These are phyloP conservation scores for Fragaria iinumae DNA, from an alignment of 306 rosid species.

Conservation along the genomic window DNA sequence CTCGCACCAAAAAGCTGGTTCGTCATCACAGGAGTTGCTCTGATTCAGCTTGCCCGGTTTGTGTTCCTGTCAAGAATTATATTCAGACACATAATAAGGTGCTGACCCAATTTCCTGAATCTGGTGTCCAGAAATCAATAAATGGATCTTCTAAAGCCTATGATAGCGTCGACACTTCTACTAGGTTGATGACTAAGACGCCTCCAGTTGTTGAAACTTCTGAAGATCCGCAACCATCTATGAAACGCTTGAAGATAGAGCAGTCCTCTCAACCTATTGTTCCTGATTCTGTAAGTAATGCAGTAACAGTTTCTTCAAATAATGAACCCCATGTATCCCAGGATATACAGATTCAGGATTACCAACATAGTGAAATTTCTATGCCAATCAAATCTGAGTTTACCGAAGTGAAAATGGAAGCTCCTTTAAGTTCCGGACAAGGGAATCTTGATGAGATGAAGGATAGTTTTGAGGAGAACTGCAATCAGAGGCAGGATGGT, in stretches of 20 bases:
- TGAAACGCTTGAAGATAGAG: constrained; percentile 84
- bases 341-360: constrained; percentile 53
- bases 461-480: constrained; percentile 40
- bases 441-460: constrained; percentile 52
- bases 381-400: constrained; percentile 57
- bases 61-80: constrained; percentile 63
- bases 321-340: constrained; percentile 44
- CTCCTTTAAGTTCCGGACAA: constrained; percentile 33
- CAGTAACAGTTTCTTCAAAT: constrained; percentile 43
- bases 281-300: constrained; percentile 54
- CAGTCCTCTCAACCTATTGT: constrained; percentile 50
- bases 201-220: constrained; percentile 46
- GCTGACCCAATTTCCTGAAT: constrained; percentile 33
- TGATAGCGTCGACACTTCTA: constrained; percentile 39
- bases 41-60: constrained; percentile 76
- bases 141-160: constrained; percentile 59
- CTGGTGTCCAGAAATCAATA: constrained; percentile 50
- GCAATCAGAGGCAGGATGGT: constrained; percentile 40
- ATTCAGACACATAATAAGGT: constrained; percentile 40
- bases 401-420: constrained; percentile 62
- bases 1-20: constrained; percentile 62
- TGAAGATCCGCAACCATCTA: constrained; percentile 69
- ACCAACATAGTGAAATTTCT: constrained; percentile 42
- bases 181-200: constrained; percentile 50
- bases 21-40: constrained; percentile 64